Base-by-base conservation (phyloP, 139 green algal genomes). In the Spirogloea muscicola region DNA sequence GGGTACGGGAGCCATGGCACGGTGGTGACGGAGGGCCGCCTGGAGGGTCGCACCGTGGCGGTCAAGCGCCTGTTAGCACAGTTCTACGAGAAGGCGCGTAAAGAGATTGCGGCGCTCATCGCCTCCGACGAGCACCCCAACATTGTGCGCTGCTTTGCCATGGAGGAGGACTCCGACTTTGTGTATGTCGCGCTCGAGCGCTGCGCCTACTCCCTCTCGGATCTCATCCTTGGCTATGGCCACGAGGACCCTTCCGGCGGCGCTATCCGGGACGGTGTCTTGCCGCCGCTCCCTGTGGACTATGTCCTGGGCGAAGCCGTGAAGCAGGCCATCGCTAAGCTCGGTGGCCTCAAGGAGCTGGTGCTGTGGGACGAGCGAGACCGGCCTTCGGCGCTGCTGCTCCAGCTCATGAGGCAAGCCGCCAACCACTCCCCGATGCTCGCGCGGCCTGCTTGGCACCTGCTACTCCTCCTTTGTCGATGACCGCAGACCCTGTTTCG, bases 101-200 rank as follows among this genome's bases (percentile, higher is more conserved):
- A 96, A 65, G 94, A 98, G 79, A 96, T 97, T 49, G 84, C 87
- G 31, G 83, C 94, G 39, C 85, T 99, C 1, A 94, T 98, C 49
- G 61, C 90, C 10, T 87, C 81, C 13, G 94, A 99, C 61, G 93
- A 98, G 79, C 93, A 98, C 79, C 92, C 92, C 57, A 97, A 96
- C 76, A 88, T 97, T 33, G 79, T 96, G 63, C 83, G 90, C 29
- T 96, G 89, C 80, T 98, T 96, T 84, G 93, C 92, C 3, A 91
- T 98, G 90, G 94, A 99, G 81, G 89, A 96, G 78, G 94, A 98
- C 83, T 65, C 60, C 1, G 88, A 96, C 82, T 99, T 99, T 82
- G 86, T 97, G 29, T 99, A 98, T 84, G 83, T 98, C 46, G 94
- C 94, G 4, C 84, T 99, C 51, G 94, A 99, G 77, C 81, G 84